These are phyloP conservation scores for Zygoascus tannicola DNA, from an alignment of 805 yeast species.

Conservation along the genomic window DNA sequence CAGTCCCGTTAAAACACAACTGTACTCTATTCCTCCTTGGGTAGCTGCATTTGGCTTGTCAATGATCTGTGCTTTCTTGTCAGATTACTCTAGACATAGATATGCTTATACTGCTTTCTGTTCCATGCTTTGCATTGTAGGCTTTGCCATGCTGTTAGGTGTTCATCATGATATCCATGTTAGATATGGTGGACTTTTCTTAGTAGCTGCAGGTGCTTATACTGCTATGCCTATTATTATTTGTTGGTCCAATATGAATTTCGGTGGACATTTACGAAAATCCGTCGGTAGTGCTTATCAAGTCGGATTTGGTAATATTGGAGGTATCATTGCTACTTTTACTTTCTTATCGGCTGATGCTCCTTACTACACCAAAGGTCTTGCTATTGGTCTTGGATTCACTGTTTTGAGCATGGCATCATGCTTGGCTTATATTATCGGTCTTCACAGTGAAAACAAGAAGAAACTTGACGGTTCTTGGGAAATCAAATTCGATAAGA, in stretches of 20 bases:
- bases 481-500: constrained; percentile 18
- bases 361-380: constrained; percentile 51
- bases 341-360: constrained; percentile 46
- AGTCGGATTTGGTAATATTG: constrained; percentile 66
- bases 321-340: constrained; percentile 58
- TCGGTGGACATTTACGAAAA: constrained; percentile 54
- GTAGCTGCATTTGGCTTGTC: constrained; percentile 60
- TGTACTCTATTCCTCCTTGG: constrained; percentile 83
- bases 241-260: constrained; percentile 57
- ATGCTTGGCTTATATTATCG: constrained; percentile 29
- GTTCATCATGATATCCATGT: constrained; percentile 31
- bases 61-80: constrained; percentile 49
- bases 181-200: constrained; percentile 57
- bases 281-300: constrained; percentile 51
- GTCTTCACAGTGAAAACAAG: constrained; percentile 24
- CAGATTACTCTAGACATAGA: constrained; percentile 44
- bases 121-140: constrained; percentile 37
- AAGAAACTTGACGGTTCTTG: constrained; percentile 19
- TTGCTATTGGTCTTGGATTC: constrained; percentile 42
- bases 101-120: constrained; percentile 20
- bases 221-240: constrained; percentile 60
- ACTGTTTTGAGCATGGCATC: constrained; percentile 34
- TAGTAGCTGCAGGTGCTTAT: constrained; percentile 50
- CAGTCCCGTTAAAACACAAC: constrained; percentile 65
- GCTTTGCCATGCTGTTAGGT: constrained; percentile 48